Evolutionary conservation across 805 yeast genomes (phyloP), one percentile per base, ranked within the genome.

Genomic region (Nakazawaea peltata): DNA sequence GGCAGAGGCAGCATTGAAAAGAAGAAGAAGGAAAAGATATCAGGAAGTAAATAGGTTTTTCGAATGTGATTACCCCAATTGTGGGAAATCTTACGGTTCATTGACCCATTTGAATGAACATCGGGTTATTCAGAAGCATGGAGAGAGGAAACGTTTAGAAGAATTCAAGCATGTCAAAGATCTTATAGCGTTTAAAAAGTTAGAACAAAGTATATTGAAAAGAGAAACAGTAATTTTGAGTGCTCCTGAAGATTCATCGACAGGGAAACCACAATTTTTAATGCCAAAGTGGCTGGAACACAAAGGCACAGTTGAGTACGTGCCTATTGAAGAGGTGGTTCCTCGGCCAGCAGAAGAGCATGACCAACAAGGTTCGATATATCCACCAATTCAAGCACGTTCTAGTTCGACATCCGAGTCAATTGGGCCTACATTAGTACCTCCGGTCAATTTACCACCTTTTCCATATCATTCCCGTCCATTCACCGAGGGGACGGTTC

Each of bases 71-170:
- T 59, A 47, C 41, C 52, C 54, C 19, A 57, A 55, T 14, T 68
- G 74, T 38, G 45, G 53, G 5, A 68, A 69, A 50, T 63, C 65
- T 12, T 68, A 68, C 42, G 74, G 74, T 4, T 67, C 74, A 3
- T 51, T 68, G 27, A 68, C 69, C 44, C 74, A 68, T 44, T 50
- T 68, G 26, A 68, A 68, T 42, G 70, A 71, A 11, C 74, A 68
- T 43, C 66, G 69, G 29, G 45, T 58, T 3, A 60, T 62, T 46
- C 71, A 68, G 39, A 53, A 51, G 13, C 74, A 68, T 44, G 74
- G 74, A 11, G 50, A 52, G 14, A 64, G 63, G 47, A 50, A 71
- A 12, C 54, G 53, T 28, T 71, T 73, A 1, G 72, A 63, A 30
- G 74, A 69, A 48, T 68, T 69, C 46, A 59, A 56, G 44, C 65